Conservation (phyloP, 345 rosid species). For the Populus davidiana region DNA sequence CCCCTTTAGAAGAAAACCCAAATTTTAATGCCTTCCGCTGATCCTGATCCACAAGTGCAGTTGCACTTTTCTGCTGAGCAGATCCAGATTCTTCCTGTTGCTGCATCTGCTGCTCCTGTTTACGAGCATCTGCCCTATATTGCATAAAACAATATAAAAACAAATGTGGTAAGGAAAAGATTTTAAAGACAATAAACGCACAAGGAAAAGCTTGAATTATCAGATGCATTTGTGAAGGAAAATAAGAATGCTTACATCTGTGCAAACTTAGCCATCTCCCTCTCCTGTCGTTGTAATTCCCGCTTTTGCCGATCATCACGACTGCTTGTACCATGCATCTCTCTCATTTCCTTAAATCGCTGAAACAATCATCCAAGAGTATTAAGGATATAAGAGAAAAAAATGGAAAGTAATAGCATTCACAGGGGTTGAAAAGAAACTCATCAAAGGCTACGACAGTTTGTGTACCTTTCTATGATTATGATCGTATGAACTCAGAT, state of each 20-base stretch:
- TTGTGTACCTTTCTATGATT: constrained; percentile 86
- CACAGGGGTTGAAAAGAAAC: not conserved
- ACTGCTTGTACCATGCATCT: constrained; percentile 75
- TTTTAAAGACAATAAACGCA: not conserved
- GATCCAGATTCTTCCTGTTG: constrained; percentile 53
- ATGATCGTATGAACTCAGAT: constrained; percentile 95
- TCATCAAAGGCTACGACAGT: not conserved
- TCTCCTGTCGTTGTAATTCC: constrained; percentile 84
- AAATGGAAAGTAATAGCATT: not conserved
- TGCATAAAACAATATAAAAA: constrained; percentile 4
- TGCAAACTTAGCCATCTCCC: constrained; percentile 83
- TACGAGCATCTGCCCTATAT: constrained; percentile 80
- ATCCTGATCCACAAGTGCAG: constrained; percentile 66
- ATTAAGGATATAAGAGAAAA: not conserved
- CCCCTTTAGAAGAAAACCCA: constrained; percentile 76
- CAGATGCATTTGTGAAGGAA: constrained; percentile 6
- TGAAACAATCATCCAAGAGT: constrained; percentile 29
- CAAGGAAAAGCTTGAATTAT: not conserved
- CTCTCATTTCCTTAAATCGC: constrained; percentile 97
- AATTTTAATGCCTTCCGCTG: constrained; percentile 77
- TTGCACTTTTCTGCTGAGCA: constrained; percentile 28
- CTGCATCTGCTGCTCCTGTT: constrained; percentile 44
- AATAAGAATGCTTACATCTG: constrained; percentile 29
- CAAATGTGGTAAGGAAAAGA: not conserved
- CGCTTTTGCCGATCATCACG: constrained; percentile 94